Conservation (phyloP, 805 yeast genomes). For the Hanseniaspora occidentalis region DNA sequence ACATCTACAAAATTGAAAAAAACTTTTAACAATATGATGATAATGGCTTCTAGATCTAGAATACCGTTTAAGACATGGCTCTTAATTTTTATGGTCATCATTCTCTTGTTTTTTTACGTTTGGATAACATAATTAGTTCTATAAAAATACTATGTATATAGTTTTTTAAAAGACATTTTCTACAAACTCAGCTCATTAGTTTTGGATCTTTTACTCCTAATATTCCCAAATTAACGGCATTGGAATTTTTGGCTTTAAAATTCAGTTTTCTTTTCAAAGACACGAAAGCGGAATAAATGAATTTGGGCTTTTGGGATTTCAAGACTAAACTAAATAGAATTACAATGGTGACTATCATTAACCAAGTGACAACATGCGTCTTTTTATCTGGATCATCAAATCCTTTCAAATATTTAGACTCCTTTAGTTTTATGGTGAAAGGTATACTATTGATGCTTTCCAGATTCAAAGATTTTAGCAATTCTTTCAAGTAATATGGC, state of each 20-base stretch:
- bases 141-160: neutral
- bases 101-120: constrained; percentile 38
- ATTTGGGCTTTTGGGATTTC: constrained; percentile 12
- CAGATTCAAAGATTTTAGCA: constrained; percentile 28
- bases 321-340: constrained; percentile 6
- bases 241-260: neutral
- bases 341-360: neutral
- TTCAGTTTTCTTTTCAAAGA: neutral
- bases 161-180: neutral
- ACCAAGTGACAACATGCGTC: no score
- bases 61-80: constrained; percentile 57
- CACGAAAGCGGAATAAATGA: neutral
- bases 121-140: constrained; percentile 24
- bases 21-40: constrained; percentile 44
- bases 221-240: neutral
- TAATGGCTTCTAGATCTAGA: constrained; percentile 52
- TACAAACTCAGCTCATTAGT: neutral
- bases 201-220: neutral
- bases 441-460: constrained; percentile 35
- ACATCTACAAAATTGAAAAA: constrained; percentile 35
- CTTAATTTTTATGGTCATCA: constrained; percentile 33
- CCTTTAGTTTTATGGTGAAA: constrained; percentile 28
- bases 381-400: no score
- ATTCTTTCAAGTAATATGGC: constrained; percentile 23
- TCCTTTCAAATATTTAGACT: constrained; percentile 10